These are phyloP conservation scores for Gynostemma pentaphyllum DNA, from an alignment of 306 rosid genomes.

Conservation along the genomic window DNA sequence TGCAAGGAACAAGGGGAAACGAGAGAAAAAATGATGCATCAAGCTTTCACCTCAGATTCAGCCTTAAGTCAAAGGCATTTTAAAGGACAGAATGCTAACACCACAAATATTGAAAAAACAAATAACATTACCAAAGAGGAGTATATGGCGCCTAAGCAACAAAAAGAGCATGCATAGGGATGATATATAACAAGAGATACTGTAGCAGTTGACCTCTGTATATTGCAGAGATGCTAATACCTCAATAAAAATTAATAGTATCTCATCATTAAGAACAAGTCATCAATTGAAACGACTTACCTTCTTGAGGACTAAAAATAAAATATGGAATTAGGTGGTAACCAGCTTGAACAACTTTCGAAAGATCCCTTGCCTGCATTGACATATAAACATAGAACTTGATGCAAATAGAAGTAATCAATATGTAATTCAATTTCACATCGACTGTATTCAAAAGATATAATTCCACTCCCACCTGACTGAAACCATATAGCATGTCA, in stretches of 20 bases:
- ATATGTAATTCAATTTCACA: neutral
- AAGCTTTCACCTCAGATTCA: neutral
- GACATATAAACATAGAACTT: neutral
- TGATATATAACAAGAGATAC: neutral
- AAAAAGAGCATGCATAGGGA: neutral
- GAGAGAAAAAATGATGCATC: neutral
- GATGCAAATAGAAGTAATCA: neutral
- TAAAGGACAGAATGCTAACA: neutral
- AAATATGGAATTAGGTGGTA: conserved; percentile 85
- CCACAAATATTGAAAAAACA: conserved; percentile 1
- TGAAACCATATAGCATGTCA: neutral
- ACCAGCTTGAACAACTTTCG: conserved; percentile 65
- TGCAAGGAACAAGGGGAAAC: neutral
- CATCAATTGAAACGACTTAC: conserved; percentile 25
- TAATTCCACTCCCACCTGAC: neutral
- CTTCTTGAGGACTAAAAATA: conserved; percentile 89
- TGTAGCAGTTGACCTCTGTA: neutral
- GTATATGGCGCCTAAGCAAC: neutral
- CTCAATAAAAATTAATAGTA: neutral
- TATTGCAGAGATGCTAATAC: neutral
- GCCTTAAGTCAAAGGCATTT: neutral
- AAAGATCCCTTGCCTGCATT: conserved; percentile 88
- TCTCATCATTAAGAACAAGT: conserved; percentile 1
- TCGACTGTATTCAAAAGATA: neutral
- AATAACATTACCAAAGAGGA: neutral